A percentile compares a stretch with the other conserved stretches of the same genome.
phyloP scores from a whole-genome alignment of 306 rosid species.

The Pyrus communis region DNA sequence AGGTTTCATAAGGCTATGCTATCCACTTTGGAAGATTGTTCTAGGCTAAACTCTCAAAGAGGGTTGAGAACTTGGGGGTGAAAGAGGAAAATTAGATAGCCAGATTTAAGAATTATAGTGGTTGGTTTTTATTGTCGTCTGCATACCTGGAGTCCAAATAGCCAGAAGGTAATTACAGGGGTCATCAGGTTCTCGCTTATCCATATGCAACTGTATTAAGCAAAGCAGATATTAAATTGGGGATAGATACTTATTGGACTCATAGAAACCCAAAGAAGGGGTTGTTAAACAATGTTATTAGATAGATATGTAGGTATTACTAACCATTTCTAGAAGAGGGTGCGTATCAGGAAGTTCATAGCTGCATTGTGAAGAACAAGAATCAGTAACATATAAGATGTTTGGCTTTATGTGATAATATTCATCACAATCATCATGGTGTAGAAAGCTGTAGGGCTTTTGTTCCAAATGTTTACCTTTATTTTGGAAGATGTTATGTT shows the following conservation, averaged over 20 bases:
- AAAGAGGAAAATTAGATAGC: background rate
- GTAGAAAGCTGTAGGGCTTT: background rate
- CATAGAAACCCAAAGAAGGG: background rate
- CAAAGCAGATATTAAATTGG: slow-evolving; percentile 13
- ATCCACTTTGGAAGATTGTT: background rate
- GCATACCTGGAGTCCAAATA: slow-evolving; percentile 97
- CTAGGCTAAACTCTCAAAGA: background rate
- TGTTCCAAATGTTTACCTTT: background rate
- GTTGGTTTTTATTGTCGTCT: background rate
- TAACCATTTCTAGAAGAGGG: slow-evolving; percentile 85
- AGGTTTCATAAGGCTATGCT: background rate
- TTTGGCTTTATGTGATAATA: background rate
- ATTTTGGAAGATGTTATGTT: background rate
- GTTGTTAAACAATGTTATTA: background rate
- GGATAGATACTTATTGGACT: background rate
- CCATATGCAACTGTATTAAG: slow-evolving; percentile 51
- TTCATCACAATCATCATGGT: background rate
- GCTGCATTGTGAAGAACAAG: slow-evolving; percentile 51
- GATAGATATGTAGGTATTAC: slow-evolving; percentile 21
- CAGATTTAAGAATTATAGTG: background rate
- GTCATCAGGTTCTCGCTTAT: slow-evolving; percentile 82
- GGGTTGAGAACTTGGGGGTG: background rate
- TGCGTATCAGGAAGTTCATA: slow-evolving; percentile 95
- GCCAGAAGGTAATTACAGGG: slow-evolving; percentile 92
- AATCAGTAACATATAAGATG: slow-evolving; percentile 18